phyloP scores from a whole-genome alignment of 169 alveolate genomes.

The Ichthyophthirius multifiliis region DNA sequence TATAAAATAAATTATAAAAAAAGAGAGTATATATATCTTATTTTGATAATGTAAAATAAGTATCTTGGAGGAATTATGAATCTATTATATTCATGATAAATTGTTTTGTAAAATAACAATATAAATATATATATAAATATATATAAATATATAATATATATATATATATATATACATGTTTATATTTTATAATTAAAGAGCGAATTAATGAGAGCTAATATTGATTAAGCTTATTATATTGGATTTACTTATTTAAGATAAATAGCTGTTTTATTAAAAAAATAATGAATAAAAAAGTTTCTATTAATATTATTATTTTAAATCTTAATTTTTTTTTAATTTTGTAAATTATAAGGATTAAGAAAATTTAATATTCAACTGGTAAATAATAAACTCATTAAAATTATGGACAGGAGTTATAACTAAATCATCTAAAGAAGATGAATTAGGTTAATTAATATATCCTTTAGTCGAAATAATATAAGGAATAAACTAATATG shows the following conservation, averaged over 20 bases:
- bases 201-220: neutral
- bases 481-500: neutral
- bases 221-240: neutral
- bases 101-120: neutral
- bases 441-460: neutral
- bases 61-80: conserved; percentile 17
- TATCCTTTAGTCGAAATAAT: conserved; percentile 11
- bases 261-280: conserved; percentile 1
- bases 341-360: neutral
- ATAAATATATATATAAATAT: no score
- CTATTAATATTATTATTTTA: neutral
- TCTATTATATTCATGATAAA: conserved; percentile 12
- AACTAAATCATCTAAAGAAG: neutral
- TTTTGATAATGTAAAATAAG: conserved; percentile 1
- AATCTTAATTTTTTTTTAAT: neutral
- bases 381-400: conserved; percentile 6
- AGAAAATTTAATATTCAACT: neutral
- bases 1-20: no score
- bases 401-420: neutral
- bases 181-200: neutral
- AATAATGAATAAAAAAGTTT: neutral
- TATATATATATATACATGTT: no score
- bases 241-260: conserved; percentile 20
- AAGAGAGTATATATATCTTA: conserved; percentile 5
- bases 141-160: no score